Evolutionary conservation across 805 yeast genomes (phyloP), one percentile per base, ranked within the genome.

Genomic region (Clavispora vitiphila): DNA sequence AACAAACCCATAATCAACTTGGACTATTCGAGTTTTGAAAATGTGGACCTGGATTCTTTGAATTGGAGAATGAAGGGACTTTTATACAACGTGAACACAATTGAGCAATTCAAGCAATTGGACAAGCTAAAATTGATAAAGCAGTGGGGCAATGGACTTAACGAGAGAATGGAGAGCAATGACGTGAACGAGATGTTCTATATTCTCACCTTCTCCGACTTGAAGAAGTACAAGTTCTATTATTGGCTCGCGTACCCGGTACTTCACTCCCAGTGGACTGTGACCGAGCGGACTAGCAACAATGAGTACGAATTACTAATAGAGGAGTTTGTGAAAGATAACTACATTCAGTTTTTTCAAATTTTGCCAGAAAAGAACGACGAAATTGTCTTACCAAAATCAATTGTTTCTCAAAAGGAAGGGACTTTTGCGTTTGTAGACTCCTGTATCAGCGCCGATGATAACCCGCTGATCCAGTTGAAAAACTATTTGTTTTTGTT

Each of bases 201-300:
- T 35, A 43, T 69, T 10, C 65, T 90, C 22, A 72, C 89, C 32
- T 93, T 81, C 64, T 84, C 95, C 1, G 99, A 93, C 61, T 72
- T 93, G 57, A 93, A 93, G 60, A 87, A 85, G 63, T 90, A 85
- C 67, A 81, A 76, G 55, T 91, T 84, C 57, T 84, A 77, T 55
- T 90, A 93, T 62, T 95, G 99, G 99, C 75, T 86, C 49, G 83
- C 87, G 12, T 80, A 79, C 48, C 97, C 99, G 0, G 64, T 77
- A 1, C 59, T 87, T 25, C 69, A 70, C 30, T 62, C 79, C 8
- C 66, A 65, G 10, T 83, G 88, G 87, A 36, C 21, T 8, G 42
- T 56, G 8, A 30, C 34, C 5, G 49, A 49, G 4, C 20, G 32
- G n/a, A 25, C 30, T 19, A 22, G 30, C 14, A 43, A 40, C 23